Base-by-base conservation (phyloP, 441 rosid species). In the Rhodomyrtus psidioides region DNA sequence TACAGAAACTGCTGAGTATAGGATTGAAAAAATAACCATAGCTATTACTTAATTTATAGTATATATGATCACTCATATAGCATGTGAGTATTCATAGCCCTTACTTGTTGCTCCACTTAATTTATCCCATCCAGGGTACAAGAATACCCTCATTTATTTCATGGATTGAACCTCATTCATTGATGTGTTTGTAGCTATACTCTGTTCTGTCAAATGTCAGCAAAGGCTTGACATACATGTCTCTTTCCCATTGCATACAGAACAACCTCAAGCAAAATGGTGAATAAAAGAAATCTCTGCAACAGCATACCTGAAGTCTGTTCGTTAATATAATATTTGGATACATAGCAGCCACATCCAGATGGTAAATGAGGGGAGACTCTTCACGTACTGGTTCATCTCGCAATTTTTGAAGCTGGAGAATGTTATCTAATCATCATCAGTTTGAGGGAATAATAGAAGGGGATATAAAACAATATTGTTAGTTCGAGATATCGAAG, bases 281-380 rank as follows among this genome's bases (percentile, higher is more conserved):
- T 84, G 62, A 42, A 46, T 39, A 81, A 85, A 85, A 59, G 53
- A 81, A 85, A 81, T 57, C 53, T 57, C 84, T 57, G 30, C 42
- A 76, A 27, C 85, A 89, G 65, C 91, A 88, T 90, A 97, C 99
- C 99, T 97, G 99, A 90, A 98, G 98, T 92, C 99, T 93, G 89
- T 96, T 98, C 86, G 99, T 98, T 91, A 98, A 91, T 88, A 98
- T 98, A 91, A 98, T 98, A 92, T 98, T 98, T 85, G 99, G 99
- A 91, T 98, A 96, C 99, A 98, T 96, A 28, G 99, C 99, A 88
- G 99, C 99, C 82, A 98, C 99, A 91, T 98, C 99, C 55, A 98
- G 92, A 94, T 98, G 99, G 91, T 96, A 98, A 91, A 98, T 95
- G 55, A 96, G 99, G 85, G 99, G 99, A 65, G 97, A 96, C 88